Evolutionary conservation across 192 early-diverging fungal genomes (phyloP).

Genomic region (Coemansia sp.): DNA sequence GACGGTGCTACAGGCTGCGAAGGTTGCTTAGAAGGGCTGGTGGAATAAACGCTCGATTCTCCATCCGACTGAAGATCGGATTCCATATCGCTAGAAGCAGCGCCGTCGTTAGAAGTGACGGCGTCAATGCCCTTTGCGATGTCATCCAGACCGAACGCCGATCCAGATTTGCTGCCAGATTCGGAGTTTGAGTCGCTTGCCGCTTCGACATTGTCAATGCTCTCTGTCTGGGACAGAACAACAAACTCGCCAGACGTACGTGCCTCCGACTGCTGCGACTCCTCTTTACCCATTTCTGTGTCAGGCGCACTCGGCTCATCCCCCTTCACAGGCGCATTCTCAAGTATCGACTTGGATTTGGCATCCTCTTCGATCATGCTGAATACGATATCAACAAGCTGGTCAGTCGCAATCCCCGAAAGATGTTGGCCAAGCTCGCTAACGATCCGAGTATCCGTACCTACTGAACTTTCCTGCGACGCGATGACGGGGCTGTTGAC

Average conservation of each 20-base stretch:
- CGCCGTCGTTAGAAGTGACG: background rate
- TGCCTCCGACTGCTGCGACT: conserved; percentile 10
- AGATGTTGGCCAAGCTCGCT: conserved; percentile 6
- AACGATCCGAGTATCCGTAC: background rate
- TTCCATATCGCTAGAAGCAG: background rate
- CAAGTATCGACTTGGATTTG: background rate
- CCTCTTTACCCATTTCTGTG: background rate
- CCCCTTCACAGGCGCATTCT: background rate
- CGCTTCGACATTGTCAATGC: conserved; percentile 3
- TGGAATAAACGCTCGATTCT: background rate
- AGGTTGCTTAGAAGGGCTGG: background rate
- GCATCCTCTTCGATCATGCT: background rate
- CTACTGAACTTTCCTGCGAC: background rate
- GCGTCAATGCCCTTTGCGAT: conserved; percentile 20
- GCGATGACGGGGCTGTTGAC: background rate
- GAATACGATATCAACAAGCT: conserved; percentile 4
- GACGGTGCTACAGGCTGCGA: background rate
- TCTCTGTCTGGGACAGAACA: conserved; percentile 24
- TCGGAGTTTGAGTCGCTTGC: background rate
- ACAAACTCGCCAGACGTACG: conserved; percentile 27
- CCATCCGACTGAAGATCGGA: background rate
- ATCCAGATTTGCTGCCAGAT: background rate
- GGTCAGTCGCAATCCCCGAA: background rate
- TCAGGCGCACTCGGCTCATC: background rate
- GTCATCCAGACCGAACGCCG: conserved; percentile 3